These are phyloP conservation scores for Naumovozyma baii DNA, from an alignment of 805 yeast genomes.

Conservation along the genomic window DNA sequence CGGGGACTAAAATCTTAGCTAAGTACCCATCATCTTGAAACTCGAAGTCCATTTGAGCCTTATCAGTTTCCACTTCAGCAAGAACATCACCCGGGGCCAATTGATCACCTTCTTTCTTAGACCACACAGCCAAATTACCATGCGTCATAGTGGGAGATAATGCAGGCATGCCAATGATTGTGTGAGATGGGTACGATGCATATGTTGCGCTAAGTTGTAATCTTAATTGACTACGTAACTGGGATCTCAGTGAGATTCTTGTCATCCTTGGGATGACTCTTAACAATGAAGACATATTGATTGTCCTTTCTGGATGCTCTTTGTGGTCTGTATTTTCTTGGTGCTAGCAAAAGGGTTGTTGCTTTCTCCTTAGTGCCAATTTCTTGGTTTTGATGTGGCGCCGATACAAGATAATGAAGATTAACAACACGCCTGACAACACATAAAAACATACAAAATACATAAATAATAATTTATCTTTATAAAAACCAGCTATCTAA, in stretches of 20 bases:
- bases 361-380: background rate
- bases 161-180: conserved; percentile 95
- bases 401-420: background rate
- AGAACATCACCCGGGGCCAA: conserved; percentile 86
- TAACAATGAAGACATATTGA: conserved; percentile 24
- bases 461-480: too few species aligned
- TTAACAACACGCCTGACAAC: background rate
- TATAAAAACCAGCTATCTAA: conserved; percentile 21
- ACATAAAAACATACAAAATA: too few species aligned
- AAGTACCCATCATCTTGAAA: conserved; percentile 93
- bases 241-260: conserved; percentile 12
- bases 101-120: conserved; percentile 79
- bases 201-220: conserved; percentile 25
- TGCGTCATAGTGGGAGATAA: conserved; percentile 99
- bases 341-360: background rate
- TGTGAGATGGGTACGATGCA: conserved; percentile 64
- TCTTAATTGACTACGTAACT: conserved; percentile 6
- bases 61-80: conserved; percentile 96
- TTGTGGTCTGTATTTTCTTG: background rate
- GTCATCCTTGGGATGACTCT: conserved; percentile 23
- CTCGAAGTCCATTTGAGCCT: conserved; percentile 96
- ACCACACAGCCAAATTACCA: conserved; percentile 87
- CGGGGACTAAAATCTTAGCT: conserved; percentile 76
- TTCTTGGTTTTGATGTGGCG: too few species aligned
- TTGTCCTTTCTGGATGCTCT: background rate